Conservation (phyloP, 139 green algal genomes). For the Monoraphidium neglectum region DNA sequence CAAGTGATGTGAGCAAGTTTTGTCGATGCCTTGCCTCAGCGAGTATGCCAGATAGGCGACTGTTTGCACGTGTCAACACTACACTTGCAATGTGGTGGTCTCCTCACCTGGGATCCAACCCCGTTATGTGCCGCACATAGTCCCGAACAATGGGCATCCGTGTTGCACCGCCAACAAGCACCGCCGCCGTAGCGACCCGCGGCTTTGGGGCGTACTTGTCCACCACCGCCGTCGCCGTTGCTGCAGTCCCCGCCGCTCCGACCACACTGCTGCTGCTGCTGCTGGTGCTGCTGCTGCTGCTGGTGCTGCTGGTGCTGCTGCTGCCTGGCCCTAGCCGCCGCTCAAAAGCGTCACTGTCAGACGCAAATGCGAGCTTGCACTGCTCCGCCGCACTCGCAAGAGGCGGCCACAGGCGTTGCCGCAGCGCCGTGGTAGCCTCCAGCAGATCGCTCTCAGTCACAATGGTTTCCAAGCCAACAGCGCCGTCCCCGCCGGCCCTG, state of each 20-base stretch:
- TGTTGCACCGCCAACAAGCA: conserved; percentile 77
- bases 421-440: conserved; percentile 26
- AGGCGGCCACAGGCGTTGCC: conserved; percentile 50
- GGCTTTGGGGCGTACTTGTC: conserved; percentile 57
- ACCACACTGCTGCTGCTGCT: neutral
- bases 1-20: too few relatives aligned
- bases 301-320: conserved; percentile 24
- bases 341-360: too few relatives aligned
- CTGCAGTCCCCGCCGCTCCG: neutral
- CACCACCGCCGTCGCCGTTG: conserved; percentile 1
- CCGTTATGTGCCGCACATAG: conserved; percentile 56
- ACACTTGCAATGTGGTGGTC: conserved; percentile 13
- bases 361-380: conserved; percentile 15
- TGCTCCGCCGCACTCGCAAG: conserved; percentile 25
- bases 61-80: conserved; percentile 49
- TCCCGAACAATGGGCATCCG: conserved; percentile 58
- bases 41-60: too few relatives aligned
- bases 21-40: too few relatives aligned
- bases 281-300: conserved; percentile 15
- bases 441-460: conserved; percentile 33
- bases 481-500: neutral
- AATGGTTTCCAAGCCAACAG: neutral
- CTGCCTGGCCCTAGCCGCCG: neutral
- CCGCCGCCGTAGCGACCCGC: conserved; percentile 58
- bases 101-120: conserved; percentile 38